Conservation (phyloP, 2,329 filamentous ascomycete genomes). For the Aspergillus alliaceus region DNA sequence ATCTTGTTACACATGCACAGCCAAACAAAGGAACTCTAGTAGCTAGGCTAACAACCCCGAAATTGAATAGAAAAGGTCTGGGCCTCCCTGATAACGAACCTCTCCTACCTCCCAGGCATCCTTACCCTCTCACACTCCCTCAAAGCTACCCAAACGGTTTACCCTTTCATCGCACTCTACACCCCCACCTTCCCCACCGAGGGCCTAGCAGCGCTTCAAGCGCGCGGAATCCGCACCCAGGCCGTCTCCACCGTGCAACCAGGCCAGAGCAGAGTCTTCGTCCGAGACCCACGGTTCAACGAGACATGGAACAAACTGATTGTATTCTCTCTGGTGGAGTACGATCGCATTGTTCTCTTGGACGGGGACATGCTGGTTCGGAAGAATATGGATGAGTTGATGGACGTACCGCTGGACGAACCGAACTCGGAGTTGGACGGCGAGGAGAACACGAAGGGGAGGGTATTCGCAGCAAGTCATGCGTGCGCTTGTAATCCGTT, state of each 20-base stretch:
- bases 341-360: constrained; percentile 76
- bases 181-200: constrained; percentile 71
- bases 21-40: neutral
- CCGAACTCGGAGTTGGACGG: constrained; percentile 25
- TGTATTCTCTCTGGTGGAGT: constrained; percentile 74
- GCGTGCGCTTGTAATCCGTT: constrained; percentile 22
- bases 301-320: constrained; percentile 89
- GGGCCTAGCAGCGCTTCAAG: constrained; percentile 68
- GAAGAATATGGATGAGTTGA: constrained; percentile 87
- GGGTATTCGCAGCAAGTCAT: constrained; percentile 60
- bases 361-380: constrained; percentile 86
- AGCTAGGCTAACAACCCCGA: neutral
- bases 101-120: constrained; percentile 76
- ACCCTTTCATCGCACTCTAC: constrained; percentile 80
- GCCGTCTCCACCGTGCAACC: constrained; percentile 73
- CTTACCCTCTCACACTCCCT: constrained; percentile 79
- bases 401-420: constrained; percentile 73
- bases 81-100: constrained; percentile 85
- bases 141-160: constrained; percentile 62
- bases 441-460: constrained; percentile 45
- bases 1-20: neutral
- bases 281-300: constrained; percentile 78
- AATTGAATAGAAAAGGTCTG: constrained; percentile 60
- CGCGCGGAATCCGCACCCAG: constrained; percentile 68
- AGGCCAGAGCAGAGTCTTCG: constrained; percentile 64